Evolutionary conservation across 805 yeast genomes (phyloP), one percentile per base, ranked within the genome.

Genomic region (Metschnikowia dekortorum): DNA sequence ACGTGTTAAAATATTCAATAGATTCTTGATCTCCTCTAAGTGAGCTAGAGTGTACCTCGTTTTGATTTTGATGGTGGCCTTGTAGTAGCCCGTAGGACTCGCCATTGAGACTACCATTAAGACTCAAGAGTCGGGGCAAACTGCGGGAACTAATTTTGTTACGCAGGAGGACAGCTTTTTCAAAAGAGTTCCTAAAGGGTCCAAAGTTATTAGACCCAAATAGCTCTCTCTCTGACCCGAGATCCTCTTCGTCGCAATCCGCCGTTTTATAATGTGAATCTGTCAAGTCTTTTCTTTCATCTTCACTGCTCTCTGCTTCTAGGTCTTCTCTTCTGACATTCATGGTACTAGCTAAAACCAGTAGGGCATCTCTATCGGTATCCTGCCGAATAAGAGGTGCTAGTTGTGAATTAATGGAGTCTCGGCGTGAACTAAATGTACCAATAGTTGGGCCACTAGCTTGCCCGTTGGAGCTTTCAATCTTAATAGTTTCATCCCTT

Each of bases 361-460:
- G 70, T 10, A 69, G 53, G 5, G 70, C 71, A 56, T 71, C 79
- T 50, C 67, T 73, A 51, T 69, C 71, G 3, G 75, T 71, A 51
- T 70, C 75, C 54, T 71, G 78, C 35, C 73, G 57, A 40, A 46
- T 39, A 5, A 56, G 49, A 14, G 59, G 53, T 33, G 60, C 60
- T 16, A 55, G 37, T n/a, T 44, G 48, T 34, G 33, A 44, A 1
- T 44, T 35, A 35, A n/a, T 11, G 10, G 42, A 36, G 26, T 44
- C 46, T 10, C 36, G 46, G 34, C 28, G 34, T 6, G 59, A 42
- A 7, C 60, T 65, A 58, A 64, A 69, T 13, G 69, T 66, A 26
- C 70, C 71, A 28, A 63, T 61, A 48, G 63, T 66, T 32, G 67
- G 70, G 4, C 68, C 67, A 13, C 59, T 56, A 36, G 58, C 39